These are phyloP conservation scores for Rhodotorula paludigena DNA, from an alignment of 768 basidiomycete species.

Conservation along the genomic window DNA sequence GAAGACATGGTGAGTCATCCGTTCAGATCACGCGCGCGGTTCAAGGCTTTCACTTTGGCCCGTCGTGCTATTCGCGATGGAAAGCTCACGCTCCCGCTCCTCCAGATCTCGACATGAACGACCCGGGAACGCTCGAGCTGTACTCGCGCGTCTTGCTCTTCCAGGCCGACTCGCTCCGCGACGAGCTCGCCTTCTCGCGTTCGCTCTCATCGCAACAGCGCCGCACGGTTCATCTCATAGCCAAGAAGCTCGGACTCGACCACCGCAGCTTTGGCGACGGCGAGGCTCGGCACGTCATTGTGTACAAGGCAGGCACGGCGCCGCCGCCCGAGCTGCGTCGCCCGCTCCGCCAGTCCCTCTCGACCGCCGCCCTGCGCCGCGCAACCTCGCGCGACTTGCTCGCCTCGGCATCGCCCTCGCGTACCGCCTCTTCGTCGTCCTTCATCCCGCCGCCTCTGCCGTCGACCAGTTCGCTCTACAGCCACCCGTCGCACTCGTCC, in stretches of 20 bases:
- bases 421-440: not conserved
- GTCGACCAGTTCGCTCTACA: constrained; percentile 29
- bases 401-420: constrained; percentile 47
- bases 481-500: constrained; percentile 46
- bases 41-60: too few relatives aligned
- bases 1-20: not conserved
- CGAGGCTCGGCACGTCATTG: constrained; percentile 87
- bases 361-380: constrained; percentile 11
- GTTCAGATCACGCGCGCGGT: not conserved
- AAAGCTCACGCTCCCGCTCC: not conserved
- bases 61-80: too few relatives aligned
- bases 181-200: constrained; percentile 94
- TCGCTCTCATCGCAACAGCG: constrained; percentile 77
- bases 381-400: constrained; percentile 36
- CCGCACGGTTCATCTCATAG: constrained; percentile 88
- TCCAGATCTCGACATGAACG: constrained; percentile 87
- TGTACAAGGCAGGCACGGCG: constrained; percentile 53
- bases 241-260: constrained; percentile 91
- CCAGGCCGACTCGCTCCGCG: constrained; percentile 95
- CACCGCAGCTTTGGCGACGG: constrained; percentile 90
- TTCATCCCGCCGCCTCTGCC: constrained; percentile 48
- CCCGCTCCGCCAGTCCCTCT: constrained; percentile 11
- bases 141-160: constrained; percentile 93
- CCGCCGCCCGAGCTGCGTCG: not conserved
- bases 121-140: constrained; percentile 90